Percentiles rank a stretch among this genome's conserved stretches.
phyloP scores from a whole-genome alignment of 139 green algal genomes.

The Picochlorum costavermella region DNA sequence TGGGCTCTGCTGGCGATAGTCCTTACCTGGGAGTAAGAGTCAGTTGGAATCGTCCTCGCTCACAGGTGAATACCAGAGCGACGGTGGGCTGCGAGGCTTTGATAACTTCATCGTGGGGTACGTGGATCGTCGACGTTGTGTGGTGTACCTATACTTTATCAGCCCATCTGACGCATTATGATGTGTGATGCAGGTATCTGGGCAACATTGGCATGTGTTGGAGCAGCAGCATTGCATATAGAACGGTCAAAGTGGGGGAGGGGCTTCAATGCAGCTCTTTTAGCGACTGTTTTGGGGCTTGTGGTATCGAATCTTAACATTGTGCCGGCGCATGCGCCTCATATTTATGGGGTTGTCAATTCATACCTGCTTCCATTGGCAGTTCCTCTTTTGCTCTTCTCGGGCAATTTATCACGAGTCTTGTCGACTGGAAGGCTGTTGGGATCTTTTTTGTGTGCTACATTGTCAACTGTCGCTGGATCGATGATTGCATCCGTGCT shows the following conservation, averaged over 20 bases:
- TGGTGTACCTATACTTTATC: background rate
- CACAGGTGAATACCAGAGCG: too few species aligned
- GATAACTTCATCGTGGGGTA: too few species aligned
- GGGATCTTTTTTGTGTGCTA: slow-evolving; percentile 59
- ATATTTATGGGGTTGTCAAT: slow-evolving; percentile 58
- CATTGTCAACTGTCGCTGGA: slow-evolving; percentile 50
- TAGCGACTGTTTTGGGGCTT: slow-evolving; percentile 68
- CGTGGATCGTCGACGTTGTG: background rate
- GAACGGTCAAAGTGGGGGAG: slow-evolving; percentile 54
- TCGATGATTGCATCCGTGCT: slow-evolving; percentile 53
- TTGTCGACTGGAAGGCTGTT: slow-evolving; percentile 73
- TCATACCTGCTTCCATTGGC: slow-evolving; percentile 79
- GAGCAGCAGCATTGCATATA: slow-evolving; percentile 50
- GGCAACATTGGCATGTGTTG: slow-evolving; percentile 39
- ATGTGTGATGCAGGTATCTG: slow-evolving; percentile 40
- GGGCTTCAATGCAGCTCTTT: slow-evolving; percentile 69
- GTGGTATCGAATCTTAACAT: slow-evolving; percentile 59
- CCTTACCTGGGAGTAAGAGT: too few species aligned
- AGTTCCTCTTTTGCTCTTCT: slow-evolving; percentile 83
- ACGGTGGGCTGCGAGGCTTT: too few species aligned
- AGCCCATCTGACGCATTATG: background rate
- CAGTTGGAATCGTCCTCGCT: too few species aligned
- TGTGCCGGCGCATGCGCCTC: slow-evolving; percentile 35
- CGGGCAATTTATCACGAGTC: slow-evolving; percentile 66
- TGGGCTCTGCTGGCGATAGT: too few species aligned